Base-by-base conservation (phyloP, 179 eudicot species). In the Camellia oleifera region DNA sequence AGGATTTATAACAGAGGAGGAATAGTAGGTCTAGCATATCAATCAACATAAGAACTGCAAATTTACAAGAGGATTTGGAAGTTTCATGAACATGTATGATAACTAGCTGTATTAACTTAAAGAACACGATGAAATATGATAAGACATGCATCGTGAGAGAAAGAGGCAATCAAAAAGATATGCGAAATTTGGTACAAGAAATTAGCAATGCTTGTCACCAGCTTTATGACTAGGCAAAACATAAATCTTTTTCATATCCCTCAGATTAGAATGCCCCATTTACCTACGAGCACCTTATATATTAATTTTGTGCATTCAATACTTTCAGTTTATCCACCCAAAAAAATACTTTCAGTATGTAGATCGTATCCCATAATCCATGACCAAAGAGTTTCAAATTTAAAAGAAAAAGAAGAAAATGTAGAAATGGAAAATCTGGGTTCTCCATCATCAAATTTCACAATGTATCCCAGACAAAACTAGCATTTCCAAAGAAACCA, bases 391-490 rank as follows among this genome's bases (percentile, higher is more conserved):
- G 32, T 26, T 26, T 26, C 32, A 26, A 26, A 26, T 74, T n/a
- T 52, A 18, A 72, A 72, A n/a, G 18, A 52, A 53, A 53, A 26
- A 7, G 10, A 32, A 7, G 18, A 0, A 12, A 53, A 26, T 26
- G 32, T 26, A 26, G 4, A 71, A n/a, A 23, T 13, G 14, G 20
- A 72, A 23, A 52, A 12, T 32, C 0, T 7, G 53, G 46, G 61
- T 61, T 2, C 23, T 69, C 13, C 72, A 44, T 70, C 15, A n/a
- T 46, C 57, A 48, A 46, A 69, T 32, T 46, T 48, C 11, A 2
- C 72, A 20, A 70, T 46, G 20, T 70, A n/a, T 70, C 74, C 74
- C 72, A 44, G 14, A 68, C 13, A 45, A 50, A 60, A 48, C 69
- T 32, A 44, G 40, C n/a, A 40, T 42, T 72, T 72, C 57, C 26